Conservation (phyloP, 2,329 filamentous ascomycete species). For the Cladosporium velox region DNA sequence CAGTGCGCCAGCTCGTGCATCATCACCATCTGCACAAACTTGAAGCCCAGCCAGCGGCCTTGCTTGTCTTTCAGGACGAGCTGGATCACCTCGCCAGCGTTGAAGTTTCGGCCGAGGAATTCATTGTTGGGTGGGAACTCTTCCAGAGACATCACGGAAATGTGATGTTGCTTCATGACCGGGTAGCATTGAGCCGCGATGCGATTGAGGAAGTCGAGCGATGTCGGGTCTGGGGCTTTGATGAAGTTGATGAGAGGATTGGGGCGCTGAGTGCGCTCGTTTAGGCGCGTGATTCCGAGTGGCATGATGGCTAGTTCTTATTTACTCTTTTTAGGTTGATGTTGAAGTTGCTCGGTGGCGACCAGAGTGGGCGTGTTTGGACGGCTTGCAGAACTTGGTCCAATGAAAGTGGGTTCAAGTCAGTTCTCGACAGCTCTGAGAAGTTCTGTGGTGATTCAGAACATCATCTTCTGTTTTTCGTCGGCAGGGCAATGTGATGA, state of each 20-base stretch:
- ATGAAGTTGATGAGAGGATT: slow-evolving; percentile 83
- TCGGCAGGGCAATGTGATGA: background rate
- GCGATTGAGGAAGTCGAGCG: slow-evolving; percentile 71
- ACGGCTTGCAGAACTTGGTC: background rate
- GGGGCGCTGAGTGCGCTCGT: slow-evolving; percentile 71
- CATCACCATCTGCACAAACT: slow-evolving; percentile 92
- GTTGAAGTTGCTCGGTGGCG: background rate
- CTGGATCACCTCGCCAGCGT: slow-evolving; percentile 83
- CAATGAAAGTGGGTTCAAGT: background rate
- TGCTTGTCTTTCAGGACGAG: slow-evolving; percentile 72
- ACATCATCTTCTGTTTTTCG: background rate
- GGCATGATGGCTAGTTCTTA: slow-evolving; percentile 58
- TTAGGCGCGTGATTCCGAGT: slow-evolving; percentile 75
- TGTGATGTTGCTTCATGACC: slow-evolving; percentile 50
- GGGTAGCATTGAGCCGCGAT: slow-evolving; percentile 80
- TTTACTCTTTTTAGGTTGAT: background rate
- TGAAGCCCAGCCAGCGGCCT: slow-evolving; percentile 73
- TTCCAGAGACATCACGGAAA: slow-evolving; percentile 62
- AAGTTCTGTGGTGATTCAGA: background rate
- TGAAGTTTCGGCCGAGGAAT: slow-evolving; percentile 88
- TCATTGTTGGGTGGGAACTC: slow-evolving; percentile 80
- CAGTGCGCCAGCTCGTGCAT: slow-evolving; percentile 89
- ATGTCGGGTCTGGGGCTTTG: slow-evolving; percentile 63
- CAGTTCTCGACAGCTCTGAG: background rate
- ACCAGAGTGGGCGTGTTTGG: background rate